Evolutionary conservation across 2,329 filamentous ascomycete genomes (phyloP), one percentile per base, ranked within the genome.

Genomic region (Penicillium sp.): DNA sequence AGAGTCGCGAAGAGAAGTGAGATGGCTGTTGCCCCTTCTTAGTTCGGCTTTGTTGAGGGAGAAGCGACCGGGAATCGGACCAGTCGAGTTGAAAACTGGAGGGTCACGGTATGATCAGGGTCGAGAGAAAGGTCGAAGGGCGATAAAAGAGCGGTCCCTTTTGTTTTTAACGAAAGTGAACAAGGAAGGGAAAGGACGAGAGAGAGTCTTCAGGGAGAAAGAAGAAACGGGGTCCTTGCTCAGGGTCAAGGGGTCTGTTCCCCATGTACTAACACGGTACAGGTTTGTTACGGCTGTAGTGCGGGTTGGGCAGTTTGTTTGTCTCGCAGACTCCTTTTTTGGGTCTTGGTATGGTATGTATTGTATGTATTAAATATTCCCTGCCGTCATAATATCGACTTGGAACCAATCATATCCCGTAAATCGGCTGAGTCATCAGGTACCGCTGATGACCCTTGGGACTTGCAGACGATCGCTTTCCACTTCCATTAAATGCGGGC

Each of bases 241-340:
- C 52, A 57, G 55, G 47, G 60, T 52, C 53, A 61, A 61, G 60
- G 58, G 60, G 60, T 52, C 55, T 49, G 59, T 62, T 62, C 57
- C 55, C 57, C 50, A 42, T 39, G 53, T 56, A 29, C 53, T 25
- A 25, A 27, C 11, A 44, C 25, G 4, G 13, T 31, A 52, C 37
- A 26, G 23, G 9, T 31, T 44, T 21, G 1, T 25, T 52, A 50
- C 33, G 9, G 33, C 39, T 39, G 16, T 10, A 39, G 3, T 26
- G 10, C 14, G 8, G 19, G 14, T 45, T 45, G 19, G 19, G 7
- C 43, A 23, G 43, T 29, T 26, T 47, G 29, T 47, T 26, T 48
- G 45, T 31, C 45, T 48, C 8, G 21, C 29, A n/a, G 25, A 21
- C 13, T 25, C 26, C 45, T 19, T 48, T 26, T 29, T 19, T 3